These are phyloP conservation scores for Galerina marginata DNA, from an alignment of 768 basidiomycete genomes.

Conservation along the genomic window DNA sequence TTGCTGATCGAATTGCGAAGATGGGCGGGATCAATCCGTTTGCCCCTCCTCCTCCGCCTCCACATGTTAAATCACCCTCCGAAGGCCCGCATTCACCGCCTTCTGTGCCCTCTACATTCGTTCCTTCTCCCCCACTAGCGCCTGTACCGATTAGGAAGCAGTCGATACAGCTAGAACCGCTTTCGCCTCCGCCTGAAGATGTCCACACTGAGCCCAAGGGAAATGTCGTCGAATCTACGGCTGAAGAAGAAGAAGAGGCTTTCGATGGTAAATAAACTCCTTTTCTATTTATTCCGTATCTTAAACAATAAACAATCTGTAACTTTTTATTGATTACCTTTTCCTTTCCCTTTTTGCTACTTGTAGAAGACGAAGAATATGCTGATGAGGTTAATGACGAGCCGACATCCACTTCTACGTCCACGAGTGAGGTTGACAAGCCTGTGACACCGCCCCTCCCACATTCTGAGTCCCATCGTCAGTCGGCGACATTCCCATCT, in stretches of 20 bases:
- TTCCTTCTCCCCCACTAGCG: background rate
- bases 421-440: constrained; percentile 13
- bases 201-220: constrained; percentile 3
- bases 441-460: constrained; percentile 1
- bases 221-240: constrained; percentile 11
- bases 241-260: constrained; percentile 15
- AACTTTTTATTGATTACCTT: constrained; percentile 34
- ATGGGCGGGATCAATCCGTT: constrained; percentile 76
- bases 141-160: background rate
- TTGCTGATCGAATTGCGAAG: constrained; percentile 68
- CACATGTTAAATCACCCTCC: constrained; percentile 19
- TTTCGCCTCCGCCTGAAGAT: background rate
- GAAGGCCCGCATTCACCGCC: constrained; percentile 19
- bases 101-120: background rate
- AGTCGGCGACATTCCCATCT: background rate
- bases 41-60: constrained; percentile 35
- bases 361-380: constrained; percentile 24
- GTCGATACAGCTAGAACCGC: background rate
- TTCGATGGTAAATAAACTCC: constrained; percentile 40
- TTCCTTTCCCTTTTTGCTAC: constrained; percentile 11
- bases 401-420: constrained; percentile 5
- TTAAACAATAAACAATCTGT: constrained; percentile 21
- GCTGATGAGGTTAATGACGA: constrained; percentile 21
- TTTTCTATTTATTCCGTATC: constrained; percentile 20
- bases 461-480: constrained; percentile 7